Percentiles rank a stretch among this genome's conserved stretches.
Conservation (phyloP, 2,329 filamentous ascomycete genomes). For the Rutstroemia sydowiana region DNA sequence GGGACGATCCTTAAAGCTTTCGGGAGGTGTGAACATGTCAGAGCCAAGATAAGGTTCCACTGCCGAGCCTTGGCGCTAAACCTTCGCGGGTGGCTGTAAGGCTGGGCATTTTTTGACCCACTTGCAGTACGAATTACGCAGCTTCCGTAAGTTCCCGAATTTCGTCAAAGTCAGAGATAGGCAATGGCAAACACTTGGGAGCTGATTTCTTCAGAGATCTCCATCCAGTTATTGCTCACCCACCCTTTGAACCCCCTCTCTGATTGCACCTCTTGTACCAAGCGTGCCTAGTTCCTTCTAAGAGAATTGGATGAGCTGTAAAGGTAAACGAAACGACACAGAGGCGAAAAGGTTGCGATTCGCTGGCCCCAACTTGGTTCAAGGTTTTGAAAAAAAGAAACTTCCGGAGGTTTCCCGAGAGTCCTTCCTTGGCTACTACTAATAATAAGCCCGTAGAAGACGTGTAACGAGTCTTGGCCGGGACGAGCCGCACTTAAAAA, state of each 20-base stretch:
- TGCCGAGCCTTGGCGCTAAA: constrained; percentile 2
- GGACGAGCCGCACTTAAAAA: not conserved
- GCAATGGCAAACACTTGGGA: no score
- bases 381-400: not conserved
- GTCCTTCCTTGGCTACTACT: not conserved
- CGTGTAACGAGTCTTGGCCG: not conserved
- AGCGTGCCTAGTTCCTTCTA: no score
- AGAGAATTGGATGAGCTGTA: no score
- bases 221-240: no score
- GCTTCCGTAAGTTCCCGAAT: constrained; percentile 1
- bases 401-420: not conserved
- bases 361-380: not conserved
- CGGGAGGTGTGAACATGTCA: constrained; percentile 1
- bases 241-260: no score
- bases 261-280: no score
- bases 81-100: not conserved
- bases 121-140: not conserved
- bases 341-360: no score
- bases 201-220: not conserved
- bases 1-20: constrained; percentile 1
- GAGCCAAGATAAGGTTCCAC: constrained; percentile 6
- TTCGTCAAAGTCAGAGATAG: not conserved
- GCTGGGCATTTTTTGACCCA: not conserved
- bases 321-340: no score
- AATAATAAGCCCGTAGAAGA: not conserved